Percentiles rank a stretch among this genome's conserved stretches.
Evolutionary conservation across 164 flowering plant species (phyloP).

Genomic region (Macadamia integrifolia): DNA sequence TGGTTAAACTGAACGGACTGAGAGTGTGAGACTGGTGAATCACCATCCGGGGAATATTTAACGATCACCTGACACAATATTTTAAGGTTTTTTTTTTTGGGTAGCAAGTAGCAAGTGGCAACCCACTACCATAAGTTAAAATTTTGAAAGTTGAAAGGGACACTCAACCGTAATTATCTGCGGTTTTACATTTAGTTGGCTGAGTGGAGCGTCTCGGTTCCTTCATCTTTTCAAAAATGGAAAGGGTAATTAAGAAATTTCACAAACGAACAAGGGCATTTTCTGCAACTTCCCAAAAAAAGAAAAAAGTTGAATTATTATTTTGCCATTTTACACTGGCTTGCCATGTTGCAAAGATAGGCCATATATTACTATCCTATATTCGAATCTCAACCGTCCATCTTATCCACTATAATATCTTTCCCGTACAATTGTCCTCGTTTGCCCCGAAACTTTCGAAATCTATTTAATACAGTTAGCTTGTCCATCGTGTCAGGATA

Average conservation of each 20-base stretch:
- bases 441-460: slow-evolving; percentile 21
- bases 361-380: slow-evolving; percentile 7
- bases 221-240: not conserved
- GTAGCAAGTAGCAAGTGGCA: too few species aligned
- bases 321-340: slow-evolving; percentile 2
- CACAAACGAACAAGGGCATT: not conserved
- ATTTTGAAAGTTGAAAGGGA: too few species aligned
- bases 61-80: too few species aligned
- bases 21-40: too few species aligned
- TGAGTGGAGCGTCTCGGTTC: not conserved
- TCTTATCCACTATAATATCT: not conserved
- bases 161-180: too few species aligned
- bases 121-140: too few species aligned
- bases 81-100: too few species aligned
- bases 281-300: not conserved
- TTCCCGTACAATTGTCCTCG: slow-evolving; percentile 16
- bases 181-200: too few species aligned
- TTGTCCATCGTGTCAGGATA: not conserved
- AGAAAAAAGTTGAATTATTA: slow-evolving; percentile 7
- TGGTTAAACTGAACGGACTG: too few species aligned
- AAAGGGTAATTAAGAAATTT: not conserved
- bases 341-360: slow-evolving; percentile 10
- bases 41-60: too few species aligned
- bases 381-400: slow-evolving; percentile 20
- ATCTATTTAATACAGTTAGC: slow-evolving; percentile 12